Percentiles rank a stretch among this genome's conserved stretches.
These are phyloP conservation scores for Lasiosphaeria miniovina DNA, from an alignment of 495 filamentous ascomycete species.

Conservation along the genomic window DNA sequence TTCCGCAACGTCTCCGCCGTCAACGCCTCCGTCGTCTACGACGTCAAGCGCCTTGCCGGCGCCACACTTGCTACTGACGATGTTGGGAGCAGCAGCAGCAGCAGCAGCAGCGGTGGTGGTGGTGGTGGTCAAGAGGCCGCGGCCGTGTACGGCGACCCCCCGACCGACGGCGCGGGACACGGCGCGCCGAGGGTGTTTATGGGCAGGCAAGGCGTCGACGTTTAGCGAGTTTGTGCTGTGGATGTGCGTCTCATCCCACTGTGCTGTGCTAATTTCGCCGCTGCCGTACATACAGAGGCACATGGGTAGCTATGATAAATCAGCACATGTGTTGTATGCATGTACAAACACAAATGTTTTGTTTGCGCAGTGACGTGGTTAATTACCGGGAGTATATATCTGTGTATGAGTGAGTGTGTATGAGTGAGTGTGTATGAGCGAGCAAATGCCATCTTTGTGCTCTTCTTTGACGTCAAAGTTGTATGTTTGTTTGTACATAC, in stretches of 20 bases:
- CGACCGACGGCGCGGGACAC: background rate
- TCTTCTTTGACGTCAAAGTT: too few relatives aligned
- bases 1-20: slow-evolving; percentile 32
- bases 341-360: too few relatives aligned
- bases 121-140: background rate
- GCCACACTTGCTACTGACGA: background rate
- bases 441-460: too few relatives aligned
- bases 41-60: slow-evolving; percentile 27
- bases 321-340: too few relatives aligned
- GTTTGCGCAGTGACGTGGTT: too few relatives aligned
- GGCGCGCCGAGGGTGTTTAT: slow-evolving; percentile 20
- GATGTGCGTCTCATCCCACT: background rate
- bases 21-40: slow-evolving; percentile 28
- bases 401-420: too few relatives aligned
- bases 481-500: too few relatives aligned
- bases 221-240: background rate
- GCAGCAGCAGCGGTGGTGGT: background rate
- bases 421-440: too few relatives aligned
- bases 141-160: background rate
- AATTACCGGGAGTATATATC: too few relatives aligned
- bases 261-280: too few relatives aligned
- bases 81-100: background rate
- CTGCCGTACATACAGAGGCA: too few relatives aligned
- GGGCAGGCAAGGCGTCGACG: slow-evolving; percentile 7
- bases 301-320: too few relatives aligned